phyloP scores from a whole-genome alignment of 768 basidiomycete species.

The Leucosporidium scottii region DNA sequence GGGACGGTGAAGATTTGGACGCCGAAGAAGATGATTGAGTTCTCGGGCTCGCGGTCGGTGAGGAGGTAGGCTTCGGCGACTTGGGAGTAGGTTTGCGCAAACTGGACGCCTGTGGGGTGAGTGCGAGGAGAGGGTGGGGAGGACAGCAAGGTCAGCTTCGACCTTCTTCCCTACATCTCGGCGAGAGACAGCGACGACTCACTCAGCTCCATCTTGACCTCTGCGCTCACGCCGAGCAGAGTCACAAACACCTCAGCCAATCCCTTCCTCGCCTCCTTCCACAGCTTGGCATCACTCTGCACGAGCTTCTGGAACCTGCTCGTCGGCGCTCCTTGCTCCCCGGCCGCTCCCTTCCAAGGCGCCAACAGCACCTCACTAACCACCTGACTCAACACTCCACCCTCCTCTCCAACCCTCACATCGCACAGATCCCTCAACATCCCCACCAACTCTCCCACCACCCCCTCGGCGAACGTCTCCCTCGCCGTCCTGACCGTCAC shows the following conservation, averaged over 20 bases:
- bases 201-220: slow-evolving; percentile 75
- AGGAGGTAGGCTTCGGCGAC: slow-evolving; percentile 86
- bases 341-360: slow-evolving; percentile 57
- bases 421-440: slow-evolving; percentile 37
- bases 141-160: slow-evolving; percentile 23
- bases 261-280: slow-evolving; percentile 40
- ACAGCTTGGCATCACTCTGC: slow-evolving; percentile 39
- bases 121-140: not conserved
- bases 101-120: slow-evolving; percentile 16
- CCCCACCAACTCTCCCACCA: slow-evolving; percentile 60
- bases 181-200: slow-evolving; percentile 43
- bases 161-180: not conserved
- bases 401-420: slow-evolving; percentile 35
- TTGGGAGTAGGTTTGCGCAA: slow-evolving; percentile 54
- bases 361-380: slow-evolving; percentile 74
- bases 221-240: slow-evolving; percentile 35
- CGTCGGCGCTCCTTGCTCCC: slow-evolving; percentile 54
- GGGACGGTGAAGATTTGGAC: slow-evolving; percentile 90
- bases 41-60: slow-evolving; percentile 87
- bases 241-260: slow-evolving; percentile 38
- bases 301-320: slow-evolving; percentile 38
- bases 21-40: slow-evolving; percentile 87
- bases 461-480: slow-evolving; percentile 82
- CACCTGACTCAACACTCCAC: slow-evolving; percentile 29
- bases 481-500: slow-evolving; percentile 80